Evolutionary conservation across 371 early-diverging fungal genomes (phyloP).

Genomic region (Actinomortierella ambigua): DNA sequence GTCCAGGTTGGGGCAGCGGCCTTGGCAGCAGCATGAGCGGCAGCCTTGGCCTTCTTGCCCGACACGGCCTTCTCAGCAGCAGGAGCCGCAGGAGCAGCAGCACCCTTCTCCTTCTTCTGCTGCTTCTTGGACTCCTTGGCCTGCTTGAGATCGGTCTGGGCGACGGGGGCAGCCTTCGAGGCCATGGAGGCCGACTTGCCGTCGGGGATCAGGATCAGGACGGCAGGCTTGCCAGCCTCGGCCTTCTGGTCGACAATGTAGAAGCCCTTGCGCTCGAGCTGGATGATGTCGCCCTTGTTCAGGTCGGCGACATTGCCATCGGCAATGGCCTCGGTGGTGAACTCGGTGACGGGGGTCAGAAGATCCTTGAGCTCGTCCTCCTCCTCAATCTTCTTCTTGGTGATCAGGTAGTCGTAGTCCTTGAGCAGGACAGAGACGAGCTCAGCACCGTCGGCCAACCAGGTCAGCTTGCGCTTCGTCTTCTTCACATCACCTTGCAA

Average conservation of each 20-base stretch:
- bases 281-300: slow-evolving; percentile 87
- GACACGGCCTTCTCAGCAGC: slow-evolving; percentile 13
- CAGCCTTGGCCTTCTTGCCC: slow-evolving; percentile 44
- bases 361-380: slow-evolving; percentile 87
- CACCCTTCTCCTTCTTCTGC: slow-evolving; percentile 26
- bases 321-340: slow-evolving; percentile 68
- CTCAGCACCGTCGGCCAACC: slow-evolving; percentile 81
- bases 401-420: slow-evolving; percentile 97
- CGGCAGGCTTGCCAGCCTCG: slow-evolving; percentile 51
- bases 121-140: slow-evolving; percentile 42
- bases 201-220: slow-evolving; percentile 93
- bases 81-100: slow-evolving; percentile 10
- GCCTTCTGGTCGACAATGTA: slow-evolving; percentile 85
- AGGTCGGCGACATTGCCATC: slow-evolving; percentile 71
- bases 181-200: slow-evolving; percentile 83
- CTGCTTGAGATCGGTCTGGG: slow-evolving; percentile 29
- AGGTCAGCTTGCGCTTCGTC: slow-evolving; percentile 99
- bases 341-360: slow-evolving; percentile 91
- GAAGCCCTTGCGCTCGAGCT: slow-evolving; percentile 99
- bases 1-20: slow-evolving; percentile 44
- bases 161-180: slow-evolving; percentile 69
- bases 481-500: slow-evolving; percentile 97
- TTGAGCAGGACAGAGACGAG: slow-evolving; percentile 71
- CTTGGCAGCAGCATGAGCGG: slow-evolving; percentile 31
- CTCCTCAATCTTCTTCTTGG: slow-evolving; percentile 97